A percentile compares a stretch with the other conserved stretches of the same genome.
phyloP scores from a whole-genome alignment of 1,284 basidiomycete genomes.

The Pseudozyma sp. region DNA sequence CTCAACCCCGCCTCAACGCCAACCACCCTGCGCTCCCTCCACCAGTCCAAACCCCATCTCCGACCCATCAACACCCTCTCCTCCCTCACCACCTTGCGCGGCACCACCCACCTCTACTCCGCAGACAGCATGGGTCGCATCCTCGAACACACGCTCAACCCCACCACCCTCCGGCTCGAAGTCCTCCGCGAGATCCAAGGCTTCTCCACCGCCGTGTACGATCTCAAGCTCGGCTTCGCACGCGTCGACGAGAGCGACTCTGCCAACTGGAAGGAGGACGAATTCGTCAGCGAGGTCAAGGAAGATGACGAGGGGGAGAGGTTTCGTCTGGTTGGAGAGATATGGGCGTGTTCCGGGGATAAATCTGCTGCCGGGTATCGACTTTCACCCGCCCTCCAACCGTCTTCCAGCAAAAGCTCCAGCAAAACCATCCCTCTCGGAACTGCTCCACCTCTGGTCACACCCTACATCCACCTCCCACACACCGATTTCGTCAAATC shows the following conservation, averaged over 20 bases:
- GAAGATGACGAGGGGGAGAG: constrained; percentile 24
- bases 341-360: constrained; percentile 34
- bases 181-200: constrained; percentile 34
- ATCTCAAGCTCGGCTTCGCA: constrained; percentile 16
- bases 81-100: constrained; percentile 5
- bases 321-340: constrained; percentile 12
- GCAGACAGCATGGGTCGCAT: constrained; percentile 52
- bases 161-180: constrained; percentile 4
- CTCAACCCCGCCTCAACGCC: neutral
- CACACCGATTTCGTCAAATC: constrained; percentile 34
- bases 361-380: constrained; percentile 18
- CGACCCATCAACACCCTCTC: constrained; percentile 40
- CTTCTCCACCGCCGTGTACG: constrained; percentile 39
- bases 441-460: neutral
- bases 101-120: constrained; percentile 29
- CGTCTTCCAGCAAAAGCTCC: neutral
- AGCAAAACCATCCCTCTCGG: neutral
- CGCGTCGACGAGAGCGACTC: neutral
- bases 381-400: constrained; percentile 16
- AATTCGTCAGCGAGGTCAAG: constrained; percentile 9
- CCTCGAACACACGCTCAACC: constrained; percentile 26
- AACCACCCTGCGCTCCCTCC: constrained; percentile 6
- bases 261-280: constrained; percentile 4
- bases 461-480: neutral
- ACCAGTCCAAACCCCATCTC: constrained; percentile 33